These are phyloP conservation scores for Cutaneotrichosporon dermatis DNA, from an alignment of 1,284 basidiomycete species.

Conservation along the genomic window DNA sequence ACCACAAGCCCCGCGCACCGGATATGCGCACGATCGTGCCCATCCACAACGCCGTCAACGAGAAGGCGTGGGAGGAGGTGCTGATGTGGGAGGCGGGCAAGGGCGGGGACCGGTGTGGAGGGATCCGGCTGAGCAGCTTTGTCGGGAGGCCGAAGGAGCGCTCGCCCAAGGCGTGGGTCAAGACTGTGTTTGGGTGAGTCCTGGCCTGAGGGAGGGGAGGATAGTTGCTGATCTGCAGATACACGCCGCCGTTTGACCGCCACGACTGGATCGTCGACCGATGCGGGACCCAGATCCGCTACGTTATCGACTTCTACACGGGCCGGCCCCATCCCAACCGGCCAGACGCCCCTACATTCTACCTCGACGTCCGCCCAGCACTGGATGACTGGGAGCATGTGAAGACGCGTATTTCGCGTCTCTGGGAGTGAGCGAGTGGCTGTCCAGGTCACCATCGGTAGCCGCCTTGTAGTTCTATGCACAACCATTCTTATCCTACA, in stretches of 20 bases:
- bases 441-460: no score
- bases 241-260: constrained; percentile 89
- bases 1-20: constrained; percentile 66
- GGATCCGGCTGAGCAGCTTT: constrained; percentile 52
- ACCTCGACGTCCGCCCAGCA: constrained; percentile 89
- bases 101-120: constrained; percentile 76
- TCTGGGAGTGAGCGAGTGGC: constrained; percentile 17
- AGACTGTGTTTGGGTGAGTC: constrained; percentile 78
- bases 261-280: constrained; percentile 97
- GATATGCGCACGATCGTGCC: constrained; percentile 97
- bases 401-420: constrained; percentile 58
- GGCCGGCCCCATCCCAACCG: constrained; percentile 57
- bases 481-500: no score
- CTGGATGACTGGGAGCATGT: constrained; percentile 86
- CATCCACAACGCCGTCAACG: constrained; percentile 99
- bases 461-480: no score
- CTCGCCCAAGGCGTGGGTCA: constrained; percentile 76
- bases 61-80: constrained; percentile 88
- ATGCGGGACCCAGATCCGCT: constrained; percentile 79
- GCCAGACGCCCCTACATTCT: constrained; percentile 60
- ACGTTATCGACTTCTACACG: constrained; percentile 98
- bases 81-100: constrained; percentile 80
- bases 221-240: constrained; percentile 54
- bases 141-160: constrained; percentile 52
- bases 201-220: not conserved